These are phyloP conservation scores for Physaria fendleri DNA, from an alignment of 345 rosid species.

Conservation along the genomic window DNA sequence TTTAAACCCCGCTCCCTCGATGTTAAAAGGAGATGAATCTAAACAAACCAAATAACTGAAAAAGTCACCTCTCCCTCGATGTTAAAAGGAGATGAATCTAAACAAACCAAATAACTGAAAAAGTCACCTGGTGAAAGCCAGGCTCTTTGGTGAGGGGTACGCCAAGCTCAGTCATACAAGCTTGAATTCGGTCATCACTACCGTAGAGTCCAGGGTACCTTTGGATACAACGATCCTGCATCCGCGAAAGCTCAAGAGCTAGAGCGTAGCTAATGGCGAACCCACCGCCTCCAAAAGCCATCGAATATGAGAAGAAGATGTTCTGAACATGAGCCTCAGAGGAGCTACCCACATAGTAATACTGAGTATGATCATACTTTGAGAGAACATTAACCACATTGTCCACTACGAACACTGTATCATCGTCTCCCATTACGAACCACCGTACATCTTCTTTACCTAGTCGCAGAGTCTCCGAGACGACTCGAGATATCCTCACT, in stretches of 20 bases:
- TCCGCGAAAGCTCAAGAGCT: constrained; percentile 55
- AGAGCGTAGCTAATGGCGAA: constrained; percentile 76
- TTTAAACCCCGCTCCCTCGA: no score
- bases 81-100: no score
- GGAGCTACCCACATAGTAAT: constrained; percentile 69
- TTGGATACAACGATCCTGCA: constrained; percentile 79
- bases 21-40: no score
- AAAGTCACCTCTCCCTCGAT: no score
- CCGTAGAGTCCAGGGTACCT: constrained; percentile 71
- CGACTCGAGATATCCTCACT: constrained; percentile 64
- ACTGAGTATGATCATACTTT: constrained; percentile 58
- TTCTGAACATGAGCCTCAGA: constrained; percentile 80
- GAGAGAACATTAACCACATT: constrained; percentile 57
- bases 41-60: no score
- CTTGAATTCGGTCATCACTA: constrained; percentile 80
- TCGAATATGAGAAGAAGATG: constrained; percentile 60
- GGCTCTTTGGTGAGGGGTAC: constrained; percentile 70
- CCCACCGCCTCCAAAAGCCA: constrained; percentile 89
- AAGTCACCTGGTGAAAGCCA: constrained; percentile 77
- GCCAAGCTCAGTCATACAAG: constrained; percentile 81
- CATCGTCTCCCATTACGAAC: constrained; percentile 92
- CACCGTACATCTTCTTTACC: constrained; percentile 63
- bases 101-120: no score
- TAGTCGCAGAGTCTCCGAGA: constrained; percentile 60
- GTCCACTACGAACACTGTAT: constrained; percentile 60